These are phyloP conservation scores for Henckelia pumila DNA, from an alignment of 257 asterid genomes.

Conservation along the genomic window DNA sequence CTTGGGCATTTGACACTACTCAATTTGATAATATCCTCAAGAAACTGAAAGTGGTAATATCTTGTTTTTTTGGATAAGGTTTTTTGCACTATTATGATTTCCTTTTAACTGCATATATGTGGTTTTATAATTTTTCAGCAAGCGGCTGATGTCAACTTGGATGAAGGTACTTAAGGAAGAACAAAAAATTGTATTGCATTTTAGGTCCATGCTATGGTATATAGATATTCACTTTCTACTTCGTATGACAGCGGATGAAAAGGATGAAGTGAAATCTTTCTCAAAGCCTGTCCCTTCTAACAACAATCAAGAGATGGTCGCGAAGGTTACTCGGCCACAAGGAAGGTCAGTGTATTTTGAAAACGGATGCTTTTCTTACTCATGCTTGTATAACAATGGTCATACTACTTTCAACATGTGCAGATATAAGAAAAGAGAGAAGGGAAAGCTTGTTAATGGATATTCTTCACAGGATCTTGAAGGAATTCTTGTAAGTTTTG, in stretches of 20 bases:
- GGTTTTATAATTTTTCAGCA: constrained; percentile 53
- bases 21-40: constrained; percentile 92
- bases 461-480: constrained; percentile 90
- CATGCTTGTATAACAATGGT: neutral
- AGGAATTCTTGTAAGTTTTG: constrained; percentile 80
- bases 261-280: constrained; percentile 30
- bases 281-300: constrained; percentile 28
- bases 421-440: constrained; percentile 90
- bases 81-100: neutral
- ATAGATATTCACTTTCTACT: constrained; percentile 17
- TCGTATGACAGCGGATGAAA: constrained; percentile 35
- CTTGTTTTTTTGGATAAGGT: neutral
- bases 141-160: constrained; percentile 45
- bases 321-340: constrained; percentile 82
- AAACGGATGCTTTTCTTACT: constrained; percentile 2
- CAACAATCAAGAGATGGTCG: constrained; percentile 34
- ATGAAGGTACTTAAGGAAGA: constrained; percentile 46
- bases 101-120: constrained; percentile 2
- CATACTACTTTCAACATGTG: neutral
- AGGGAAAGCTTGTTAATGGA: constrained; percentile 68
- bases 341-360: constrained; percentile 61
- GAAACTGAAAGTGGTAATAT: constrained; percentile 80
- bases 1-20: constrained; percentile 96
- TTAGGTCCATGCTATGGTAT: constrained; percentile 14
- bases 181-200: constrained; percentile 15